Evolutionary conservation across 2,329 filamentous ascomycete genomes (phyloP).

Genomic region (Trichoderma sp.): DNA sequence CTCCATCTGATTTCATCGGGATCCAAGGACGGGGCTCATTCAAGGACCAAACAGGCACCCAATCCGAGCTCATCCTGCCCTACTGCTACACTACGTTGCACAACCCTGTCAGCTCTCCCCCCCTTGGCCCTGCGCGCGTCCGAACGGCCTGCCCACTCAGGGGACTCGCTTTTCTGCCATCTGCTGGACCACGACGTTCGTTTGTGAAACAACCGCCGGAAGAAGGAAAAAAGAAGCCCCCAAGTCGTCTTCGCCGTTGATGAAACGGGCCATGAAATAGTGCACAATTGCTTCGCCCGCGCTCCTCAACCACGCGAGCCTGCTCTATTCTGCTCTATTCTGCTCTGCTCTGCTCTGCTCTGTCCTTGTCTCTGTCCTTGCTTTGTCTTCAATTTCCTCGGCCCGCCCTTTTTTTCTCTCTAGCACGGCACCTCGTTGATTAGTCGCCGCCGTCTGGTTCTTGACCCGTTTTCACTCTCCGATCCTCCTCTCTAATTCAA

Average conservation of each 20-base stretch:
- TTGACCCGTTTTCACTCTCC: slow-evolving; percentile 6
- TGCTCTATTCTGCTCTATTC: neutral
- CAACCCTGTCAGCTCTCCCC: slow-evolving; percentile 9
- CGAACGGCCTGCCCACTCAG: slow-evolving; percentile 19
- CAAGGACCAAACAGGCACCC: slow-evolving; percentile 16
- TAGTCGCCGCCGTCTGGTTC: neutral
- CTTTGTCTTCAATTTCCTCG: slow-evolving; percentile 3
- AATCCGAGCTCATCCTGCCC: slow-evolving; percentile 18
- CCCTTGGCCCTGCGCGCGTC: slow-evolving; percentile 20
- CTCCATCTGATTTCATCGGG: slow-evolving; percentile 23
- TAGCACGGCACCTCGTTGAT: slow-evolving; percentile 5
- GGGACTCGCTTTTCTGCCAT: slow-evolving; percentile 21
- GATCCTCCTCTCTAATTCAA: slow-evolving; percentile 3
- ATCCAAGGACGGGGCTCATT: slow-evolving; percentile 13
- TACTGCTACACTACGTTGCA: slow-evolving; percentile 1
- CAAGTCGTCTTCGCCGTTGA: slow-evolving; percentile 27
- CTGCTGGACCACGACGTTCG: slow-evolving; percentile 26
- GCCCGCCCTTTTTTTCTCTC: slow-evolving; percentile 5
- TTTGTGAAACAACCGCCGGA: slow-evolving; percentile 30
- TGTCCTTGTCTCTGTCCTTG: neutral
- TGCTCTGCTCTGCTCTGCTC: too few species aligned
- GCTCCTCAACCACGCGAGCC: slow-evolving; percentile 25
- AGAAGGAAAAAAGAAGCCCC: slow-evolving; percentile 24
- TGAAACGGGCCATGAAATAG: slow-evolving; percentile 43
- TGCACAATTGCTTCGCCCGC: slow-evolving; percentile 37